Conservation (phyloP, 1,284 basidiomycete genomes). For the Apiotrichum brassicae region DNA sequence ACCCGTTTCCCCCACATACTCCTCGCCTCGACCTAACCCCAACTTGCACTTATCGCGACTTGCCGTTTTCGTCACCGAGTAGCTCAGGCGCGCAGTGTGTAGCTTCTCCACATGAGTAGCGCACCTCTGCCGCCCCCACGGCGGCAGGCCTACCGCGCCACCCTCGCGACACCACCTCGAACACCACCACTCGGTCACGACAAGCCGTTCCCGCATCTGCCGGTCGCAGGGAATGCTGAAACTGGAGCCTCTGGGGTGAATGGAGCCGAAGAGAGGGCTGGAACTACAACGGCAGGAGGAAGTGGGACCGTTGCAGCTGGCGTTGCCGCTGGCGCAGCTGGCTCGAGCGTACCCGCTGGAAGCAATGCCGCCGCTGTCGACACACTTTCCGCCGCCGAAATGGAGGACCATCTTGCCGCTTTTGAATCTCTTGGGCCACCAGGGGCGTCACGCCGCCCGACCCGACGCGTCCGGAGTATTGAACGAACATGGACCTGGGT, state of each 20-base stretch:
- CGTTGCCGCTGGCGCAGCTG: too few species aligned
- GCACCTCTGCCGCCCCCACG: slow-evolving; percentile 3
- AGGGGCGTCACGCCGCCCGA: slow-evolving; percentile 14
- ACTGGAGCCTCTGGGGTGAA: too few species aligned
- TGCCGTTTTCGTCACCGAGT: not conserved
- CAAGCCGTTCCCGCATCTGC: slow-evolving; percentile 9
- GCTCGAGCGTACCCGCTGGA: slow-evolving; percentile 9
- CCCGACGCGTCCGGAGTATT: slow-evolving; percentile 15
- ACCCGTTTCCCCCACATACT: too few species aligned
- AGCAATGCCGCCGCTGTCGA: slow-evolving; percentile 1
- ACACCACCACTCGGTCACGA: not conserved
- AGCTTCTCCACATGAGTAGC: not conserved
- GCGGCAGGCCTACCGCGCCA: slow-evolving; percentile 5
- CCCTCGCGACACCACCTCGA: not conserved
- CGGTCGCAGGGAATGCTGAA: too few species aligned
- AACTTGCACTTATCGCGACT: too few species aligned
- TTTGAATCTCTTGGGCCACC: slow-evolving; percentile 15
- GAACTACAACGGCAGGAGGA: too few species aligned
- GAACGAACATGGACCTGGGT: slow-evolving; percentile 20
- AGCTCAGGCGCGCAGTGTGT: not conserved
- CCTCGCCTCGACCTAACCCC: too few species aligned
- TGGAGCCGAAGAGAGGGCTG: too few species aligned
- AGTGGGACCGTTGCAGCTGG: too few species aligned
- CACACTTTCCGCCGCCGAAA: slow-evolving; percentile 14
- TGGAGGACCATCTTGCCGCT: slow-evolving; percentile 15